Evolutionary conservation across 2,329 filamentous ascomycete genomes (phyloP).

Genomic region (Cryphonectria parasitica): DNA sequence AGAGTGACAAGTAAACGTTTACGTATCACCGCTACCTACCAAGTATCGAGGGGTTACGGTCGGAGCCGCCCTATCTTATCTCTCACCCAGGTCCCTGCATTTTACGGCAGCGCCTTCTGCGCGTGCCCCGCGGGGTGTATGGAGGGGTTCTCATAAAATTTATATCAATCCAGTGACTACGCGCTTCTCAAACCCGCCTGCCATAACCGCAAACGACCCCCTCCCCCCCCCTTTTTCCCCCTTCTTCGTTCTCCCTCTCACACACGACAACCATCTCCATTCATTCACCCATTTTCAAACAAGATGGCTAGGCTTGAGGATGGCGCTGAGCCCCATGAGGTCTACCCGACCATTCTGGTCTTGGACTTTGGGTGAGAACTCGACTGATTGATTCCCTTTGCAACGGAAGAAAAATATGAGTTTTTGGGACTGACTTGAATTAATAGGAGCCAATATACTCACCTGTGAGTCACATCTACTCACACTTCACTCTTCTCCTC

Average conservation of each 20-base stretch:
- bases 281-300: neutral
- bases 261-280: neutral
- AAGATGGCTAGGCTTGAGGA: slow-evolving; percentile 28
- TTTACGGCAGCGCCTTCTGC: neutral
- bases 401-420: neutral
- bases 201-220: neutral
- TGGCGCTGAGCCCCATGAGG: slow-evolving; percentile 34
- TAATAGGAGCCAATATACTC: slow-evolving; percentile 28
- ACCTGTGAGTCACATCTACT: slow-evolving; percentile 26
- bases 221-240: neutral
- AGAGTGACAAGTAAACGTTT: neutral
- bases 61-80: slow-evolving; percentile 17
- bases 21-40: neutral
- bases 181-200: slow-evolving; percentile 15
- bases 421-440: slow-evolving; percentile 4
- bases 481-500: neutral
- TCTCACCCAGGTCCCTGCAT: slow-evolving; percentile 20
- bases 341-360: slow-evolving; percentile 66
- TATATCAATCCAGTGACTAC: slow-evolving; percentile 11
- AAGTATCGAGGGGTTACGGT: neutral
- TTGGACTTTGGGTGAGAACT: slow-evolving; percentile 68
- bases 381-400: slow-evolving; percentile 73
- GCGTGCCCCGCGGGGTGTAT: slow-evolving; percentile 14
- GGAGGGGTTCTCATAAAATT: slow-evolving; percentile 20
- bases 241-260: neutral